Conservation (phyloP, 306 rosid genomes). For the Quercus ilex region DNA sequence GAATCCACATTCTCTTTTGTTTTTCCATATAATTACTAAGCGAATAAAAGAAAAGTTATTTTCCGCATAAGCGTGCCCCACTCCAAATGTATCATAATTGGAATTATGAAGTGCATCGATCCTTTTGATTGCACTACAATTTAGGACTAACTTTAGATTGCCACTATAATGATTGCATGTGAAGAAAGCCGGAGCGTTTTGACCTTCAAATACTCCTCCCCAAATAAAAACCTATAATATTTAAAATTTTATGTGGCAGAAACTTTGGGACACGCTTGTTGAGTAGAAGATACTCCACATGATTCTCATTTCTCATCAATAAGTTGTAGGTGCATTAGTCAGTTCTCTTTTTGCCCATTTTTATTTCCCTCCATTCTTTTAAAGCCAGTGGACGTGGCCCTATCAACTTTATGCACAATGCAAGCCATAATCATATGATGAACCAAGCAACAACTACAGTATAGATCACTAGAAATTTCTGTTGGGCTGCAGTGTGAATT, state of each 20-base stretch:
- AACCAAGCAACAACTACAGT: background rate
- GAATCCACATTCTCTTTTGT: background rate
- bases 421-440: background rate
- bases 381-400: background rate
- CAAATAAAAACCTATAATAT: background rate
- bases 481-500: background rate
- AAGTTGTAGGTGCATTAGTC: background rate
- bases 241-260: background rate
- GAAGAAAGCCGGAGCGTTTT: constrained; percentile 19
- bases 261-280: constrained; percentile 18
- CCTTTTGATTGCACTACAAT: background rate
- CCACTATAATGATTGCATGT: constrained; percentile 19
- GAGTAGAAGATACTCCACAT: constrained; percentile 23
- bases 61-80: background rate
- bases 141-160: background rate
- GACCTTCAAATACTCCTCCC: constrained; percentile 12
- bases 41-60: background rate
- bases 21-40: background rate
- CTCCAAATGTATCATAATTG: background rate
- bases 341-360: background rate
- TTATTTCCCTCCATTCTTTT: background rate
- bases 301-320: background rate
- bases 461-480: background rate
- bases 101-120: constrained; percentile 5
- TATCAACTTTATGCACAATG: background rate